These are phyloP conservation scores for Penicillium sp. DNA, from an alignment of 2,329 filamentous ascomycete genomes.

Conservation along the genomic window DNA sequence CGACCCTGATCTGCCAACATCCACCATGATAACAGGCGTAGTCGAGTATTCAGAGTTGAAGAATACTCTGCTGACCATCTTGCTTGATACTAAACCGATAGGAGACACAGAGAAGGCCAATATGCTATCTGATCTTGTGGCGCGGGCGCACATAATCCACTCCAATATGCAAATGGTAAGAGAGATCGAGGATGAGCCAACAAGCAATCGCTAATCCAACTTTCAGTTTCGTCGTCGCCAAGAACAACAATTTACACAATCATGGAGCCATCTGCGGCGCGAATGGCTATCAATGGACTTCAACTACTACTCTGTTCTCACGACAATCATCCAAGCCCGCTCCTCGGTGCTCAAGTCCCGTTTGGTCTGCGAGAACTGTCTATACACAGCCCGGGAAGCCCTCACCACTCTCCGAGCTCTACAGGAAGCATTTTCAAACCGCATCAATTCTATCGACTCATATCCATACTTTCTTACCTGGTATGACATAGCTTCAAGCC, in stretches of 20 bases:
- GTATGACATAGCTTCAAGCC: neutral
- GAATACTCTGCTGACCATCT: conserved; percentile 8
- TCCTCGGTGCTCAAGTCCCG: conserved; percentile 24
- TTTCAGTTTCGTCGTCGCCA: conserved; percentile 13
- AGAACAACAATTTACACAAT: conserved; percentile 11
- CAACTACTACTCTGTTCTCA: conserved; percentile 21
- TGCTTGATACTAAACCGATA: conserved; percentile 17
- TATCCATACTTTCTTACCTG: conserved; percentile 24
- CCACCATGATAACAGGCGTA: conserved; percentile 16
- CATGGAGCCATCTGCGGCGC: conserved; percentile 12
- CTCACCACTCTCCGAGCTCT: conserved; percentile 17
- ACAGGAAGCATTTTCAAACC: conserved; percentile 15
- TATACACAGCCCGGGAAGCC: conserved; percentile 20
- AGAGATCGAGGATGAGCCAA: neutral
- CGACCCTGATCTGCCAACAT: conserved; percentile 18
- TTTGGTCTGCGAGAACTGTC: conserved; percentile 20
- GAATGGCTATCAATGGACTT: conserved; percentile 23
- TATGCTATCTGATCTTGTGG: conserved; percentile 18
- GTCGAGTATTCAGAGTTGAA: conserved; percentile 19
- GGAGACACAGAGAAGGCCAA: conserved; percentile 17
- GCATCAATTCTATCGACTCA: conserved; percentile 13
- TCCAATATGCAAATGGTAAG: conserved; percentile 16
- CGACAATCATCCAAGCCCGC: conserved; percentile 21
- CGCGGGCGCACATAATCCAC: conserved; percentile 15
- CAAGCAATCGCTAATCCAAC: neutral